Evolutionary conservation across 2,329 filamentous ascomycete species (phyloP).

Genomic region (Colletotrichum siamense): DNA sequence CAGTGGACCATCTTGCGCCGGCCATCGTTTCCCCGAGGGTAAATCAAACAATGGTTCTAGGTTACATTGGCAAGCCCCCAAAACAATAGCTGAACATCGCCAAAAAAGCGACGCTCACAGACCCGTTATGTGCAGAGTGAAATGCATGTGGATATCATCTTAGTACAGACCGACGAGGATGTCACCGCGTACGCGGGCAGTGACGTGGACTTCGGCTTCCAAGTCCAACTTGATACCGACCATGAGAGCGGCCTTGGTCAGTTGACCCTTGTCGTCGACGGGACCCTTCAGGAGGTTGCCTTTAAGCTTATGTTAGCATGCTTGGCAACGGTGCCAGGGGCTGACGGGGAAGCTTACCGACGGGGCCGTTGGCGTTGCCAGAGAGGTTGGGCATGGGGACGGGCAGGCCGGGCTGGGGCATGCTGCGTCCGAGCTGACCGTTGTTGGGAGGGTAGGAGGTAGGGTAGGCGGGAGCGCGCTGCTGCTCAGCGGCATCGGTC

Average conservation of each 20-base stretch:
- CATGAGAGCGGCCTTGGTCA: conserved; percentile 62
- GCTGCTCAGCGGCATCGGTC: conserved; percentile 3
- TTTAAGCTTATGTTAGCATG: conserved; percentile 26
- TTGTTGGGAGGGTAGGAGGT: conserved; percentile 12
- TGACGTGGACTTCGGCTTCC: conserved; percentile 67
- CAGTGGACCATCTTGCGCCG: neutral
- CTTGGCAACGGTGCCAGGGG: neutral
- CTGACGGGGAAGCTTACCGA: conserved; percentile 25
- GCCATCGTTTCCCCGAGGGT: neutral
- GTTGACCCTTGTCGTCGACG: conserved; percentile 60
- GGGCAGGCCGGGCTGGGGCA: conserved; percentile 1
- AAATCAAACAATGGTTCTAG: neutral
- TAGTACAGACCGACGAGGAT: conserved; percentile 65
- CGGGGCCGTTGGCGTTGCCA: conserved; percentile 36
- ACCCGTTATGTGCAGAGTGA: neutral
- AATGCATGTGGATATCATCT: neutral
- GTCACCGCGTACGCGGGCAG: conserved; percentile 64
- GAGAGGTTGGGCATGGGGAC: conserved; percentile 39
- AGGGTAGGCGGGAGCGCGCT: conserved; percentile 13
- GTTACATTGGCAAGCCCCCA: neutral
- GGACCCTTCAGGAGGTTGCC: conserved; percentile 63
- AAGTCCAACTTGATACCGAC: conserved; percentile 69
- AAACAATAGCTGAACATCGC: neutral
- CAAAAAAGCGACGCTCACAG: neutral
- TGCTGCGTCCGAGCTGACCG: neutral